Evolutionary conservation across 768 basidiomycete genomes (phyloP).

Genomic region (Pleurotus giganteus): DNA sequence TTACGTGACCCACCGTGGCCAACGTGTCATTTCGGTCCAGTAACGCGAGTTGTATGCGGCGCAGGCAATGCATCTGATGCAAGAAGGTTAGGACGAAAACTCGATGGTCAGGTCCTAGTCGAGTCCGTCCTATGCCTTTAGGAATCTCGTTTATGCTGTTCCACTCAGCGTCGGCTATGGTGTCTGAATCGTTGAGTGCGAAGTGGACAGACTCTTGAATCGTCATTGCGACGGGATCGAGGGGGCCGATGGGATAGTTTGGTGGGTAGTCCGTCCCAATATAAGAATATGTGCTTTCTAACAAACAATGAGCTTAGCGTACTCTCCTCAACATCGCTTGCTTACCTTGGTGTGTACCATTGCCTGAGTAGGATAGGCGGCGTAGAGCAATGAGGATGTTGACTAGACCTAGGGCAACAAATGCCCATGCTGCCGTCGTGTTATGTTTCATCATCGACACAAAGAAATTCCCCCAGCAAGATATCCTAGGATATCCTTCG

Average conservation of each 20-base stretch:
- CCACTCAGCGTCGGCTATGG: slow-evolving; percentile 12
- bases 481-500: no score
- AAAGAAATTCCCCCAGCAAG: neutral
- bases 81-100: slow-evolving; percentile 20
- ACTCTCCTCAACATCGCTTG: neutral
- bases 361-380: neutral
- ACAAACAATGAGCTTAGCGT: neutral
- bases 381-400: neutral
- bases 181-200: slow-evolving; percentile 14
- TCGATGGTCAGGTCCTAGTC: slow-evolving; percentile 21
- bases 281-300: slow-evolving; percentile 2
- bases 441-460: neutral
- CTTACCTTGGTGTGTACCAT: neutral
- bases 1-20: slow-evolving; percentile 19
- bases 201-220: slow-evolving; percentile 20
- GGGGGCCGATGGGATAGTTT: neutral
- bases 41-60: slow-evolving; percentile 16
- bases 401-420: neutral
- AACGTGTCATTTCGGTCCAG: slow-evolving; percentile 13
- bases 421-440: neutral
- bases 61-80: slow-evolving; percentile 27
- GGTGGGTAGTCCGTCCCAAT: slow-evolving; percentile 7
- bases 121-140: slow-evolving; percentile 19
- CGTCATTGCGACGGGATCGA: slow-evolving; percentile 13
- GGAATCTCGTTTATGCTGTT: slow-evolving; percentile 11